These are phyloP conservation scores for Aspergillus aculeatus DNA, from an alignment of 2,329 filamentous ascomycete species.

Conservation along the genomic window DNA sequence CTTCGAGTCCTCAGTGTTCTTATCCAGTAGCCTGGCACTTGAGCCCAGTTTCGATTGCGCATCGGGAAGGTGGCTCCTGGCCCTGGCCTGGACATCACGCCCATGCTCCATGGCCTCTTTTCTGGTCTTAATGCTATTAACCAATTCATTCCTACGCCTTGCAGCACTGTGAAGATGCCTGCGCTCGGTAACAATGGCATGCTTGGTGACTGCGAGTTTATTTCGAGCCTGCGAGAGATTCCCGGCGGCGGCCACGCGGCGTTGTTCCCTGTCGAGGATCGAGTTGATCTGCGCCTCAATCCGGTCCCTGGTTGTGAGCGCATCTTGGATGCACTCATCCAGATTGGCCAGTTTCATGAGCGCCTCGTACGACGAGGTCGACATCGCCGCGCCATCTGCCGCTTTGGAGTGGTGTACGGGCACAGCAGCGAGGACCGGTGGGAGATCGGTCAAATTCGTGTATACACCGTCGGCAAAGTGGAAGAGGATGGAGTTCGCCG, in stretches of 20 bases:
- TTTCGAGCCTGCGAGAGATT: conserved; percentile 41
- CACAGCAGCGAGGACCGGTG: conserved; percentile 40
- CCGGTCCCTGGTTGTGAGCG: conserved; percentile 70
- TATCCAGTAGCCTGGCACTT: conserved; percentile 55
- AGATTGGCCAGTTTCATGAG: conserved; percentile 86
- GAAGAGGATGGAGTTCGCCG: conserved; percentile 78
- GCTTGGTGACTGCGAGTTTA: conserved; percentile 42
- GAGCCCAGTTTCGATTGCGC: conserved; percentile 59
- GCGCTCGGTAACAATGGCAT: conserved; percentile 61
- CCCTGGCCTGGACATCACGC: conserved; percentile 57
- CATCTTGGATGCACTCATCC: conserved; percentile 88
- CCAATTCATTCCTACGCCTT: conserved; percentile 65
- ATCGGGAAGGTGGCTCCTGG: conserved; percentile 61
- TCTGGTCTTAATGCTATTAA: conserved; percentile 63
- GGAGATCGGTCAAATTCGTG: conserved; percentile 68
- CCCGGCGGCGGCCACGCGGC: conserved; percentile 30
- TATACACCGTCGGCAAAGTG: conserved; percentile 86
- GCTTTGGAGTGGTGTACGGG: conserved; percentile 29
- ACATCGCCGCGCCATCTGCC: conserved; percentile 51
- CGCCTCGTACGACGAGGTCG: conserved; percentile 80
- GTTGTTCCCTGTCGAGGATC: conserved; percentile 41
- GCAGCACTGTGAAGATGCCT: conserved; percentile 64
- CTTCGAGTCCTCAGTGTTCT: conserved; percentile 63
- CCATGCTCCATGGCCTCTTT: conserved; percentile 67
- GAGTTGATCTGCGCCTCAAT: conserved; percentile 75